These are phyloP conservation scores for Forsythia viridissima DNA, from an alignment of 257 asterid species.

Conservation along the genomic window DNA sequence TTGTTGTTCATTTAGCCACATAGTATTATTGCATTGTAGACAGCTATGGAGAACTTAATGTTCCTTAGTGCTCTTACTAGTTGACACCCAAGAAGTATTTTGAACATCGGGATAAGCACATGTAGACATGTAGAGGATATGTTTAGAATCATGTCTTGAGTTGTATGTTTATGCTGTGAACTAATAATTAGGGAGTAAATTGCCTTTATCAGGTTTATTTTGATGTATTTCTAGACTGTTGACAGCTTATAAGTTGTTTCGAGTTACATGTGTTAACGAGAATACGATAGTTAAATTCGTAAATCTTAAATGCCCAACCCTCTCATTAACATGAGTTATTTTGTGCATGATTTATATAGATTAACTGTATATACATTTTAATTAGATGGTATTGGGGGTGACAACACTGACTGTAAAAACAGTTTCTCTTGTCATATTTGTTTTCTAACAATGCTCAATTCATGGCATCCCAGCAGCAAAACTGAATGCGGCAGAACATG, in stretches of 20 bases:
- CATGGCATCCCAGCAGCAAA: not conserved
- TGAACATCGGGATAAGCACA: not conserved
- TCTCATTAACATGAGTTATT: not conserved
- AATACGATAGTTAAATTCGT: not conserved
- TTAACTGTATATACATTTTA: not conserved
- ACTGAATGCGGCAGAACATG: not conserved
- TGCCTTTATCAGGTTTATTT: not conserved
- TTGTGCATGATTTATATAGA: not conserved
- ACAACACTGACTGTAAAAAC: not conserved
- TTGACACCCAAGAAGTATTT: not conserved
- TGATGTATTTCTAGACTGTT: not conserved
- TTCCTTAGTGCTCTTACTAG: not conserved
- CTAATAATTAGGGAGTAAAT: not conserved
- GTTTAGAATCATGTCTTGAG: not conserved
- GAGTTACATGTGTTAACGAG: not conserved
- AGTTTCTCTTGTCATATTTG: not conserved
- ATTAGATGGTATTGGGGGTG: not conserved
- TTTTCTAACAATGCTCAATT: not conserved
- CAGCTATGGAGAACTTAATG: too few species aligned
- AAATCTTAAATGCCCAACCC: not conserved
- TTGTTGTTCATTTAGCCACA: not conserved
- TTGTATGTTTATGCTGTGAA: not conserved
- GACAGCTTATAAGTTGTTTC: not conserved
- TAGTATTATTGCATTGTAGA: not conserved
- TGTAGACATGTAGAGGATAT: not conserved